A percentile compares a stretch with the other conserved stretches of the same genome.
These are phyloP conservation scores for Ceratocystis lukuohia DNA, from an alignment of 2,329 filamentous ascomycete species.

Conservation along the genomic window DNA sequence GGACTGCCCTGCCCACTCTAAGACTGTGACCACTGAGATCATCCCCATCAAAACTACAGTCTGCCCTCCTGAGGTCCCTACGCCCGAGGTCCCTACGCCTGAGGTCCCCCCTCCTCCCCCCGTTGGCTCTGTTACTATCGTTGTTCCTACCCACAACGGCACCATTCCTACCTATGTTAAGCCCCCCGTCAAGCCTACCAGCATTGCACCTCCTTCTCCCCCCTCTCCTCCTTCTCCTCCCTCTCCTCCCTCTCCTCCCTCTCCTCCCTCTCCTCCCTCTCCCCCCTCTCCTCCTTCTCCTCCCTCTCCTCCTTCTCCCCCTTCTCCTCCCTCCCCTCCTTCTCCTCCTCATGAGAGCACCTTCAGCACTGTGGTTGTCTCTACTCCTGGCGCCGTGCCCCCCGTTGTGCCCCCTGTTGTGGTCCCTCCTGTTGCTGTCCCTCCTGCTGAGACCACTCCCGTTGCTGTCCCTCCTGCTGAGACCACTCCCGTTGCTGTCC, in stretches of 20 bases:
- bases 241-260: too few species aligned
- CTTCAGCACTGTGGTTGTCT: background rate
- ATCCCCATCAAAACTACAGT: slow-evolving; percentile 30
- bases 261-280: too few species aligned
- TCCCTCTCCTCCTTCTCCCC: too few species aligned
- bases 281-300: too few species aligned
- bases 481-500: background rate
- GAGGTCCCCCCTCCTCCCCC: background rate
- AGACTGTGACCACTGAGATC: slow-evolving; percentile 28
- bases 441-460: background rate
- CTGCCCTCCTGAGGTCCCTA: slow-evolving; percentile 24
- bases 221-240: too few species aligned
- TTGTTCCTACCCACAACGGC: slow-evolving; percentile 20
- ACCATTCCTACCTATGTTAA: slow-evolving; percentile 12
- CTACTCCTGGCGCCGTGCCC: background rate
- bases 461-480: background rate
- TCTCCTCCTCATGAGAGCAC: background rate
- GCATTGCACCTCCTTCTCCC: background rate
- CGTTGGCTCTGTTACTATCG: background rate
- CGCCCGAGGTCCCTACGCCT: background rate
- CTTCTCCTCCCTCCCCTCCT: too few species aligned
- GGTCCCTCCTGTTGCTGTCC: background rate
- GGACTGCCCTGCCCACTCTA: slow-evolving; percentile 42
- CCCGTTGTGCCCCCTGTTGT: background rate
- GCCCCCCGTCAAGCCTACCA: background rate